Evolutionary conservation across 1,284 basidiomycete species (phyloP).

Genomic region (Mycosarcoma mackinlayi): DNA sequence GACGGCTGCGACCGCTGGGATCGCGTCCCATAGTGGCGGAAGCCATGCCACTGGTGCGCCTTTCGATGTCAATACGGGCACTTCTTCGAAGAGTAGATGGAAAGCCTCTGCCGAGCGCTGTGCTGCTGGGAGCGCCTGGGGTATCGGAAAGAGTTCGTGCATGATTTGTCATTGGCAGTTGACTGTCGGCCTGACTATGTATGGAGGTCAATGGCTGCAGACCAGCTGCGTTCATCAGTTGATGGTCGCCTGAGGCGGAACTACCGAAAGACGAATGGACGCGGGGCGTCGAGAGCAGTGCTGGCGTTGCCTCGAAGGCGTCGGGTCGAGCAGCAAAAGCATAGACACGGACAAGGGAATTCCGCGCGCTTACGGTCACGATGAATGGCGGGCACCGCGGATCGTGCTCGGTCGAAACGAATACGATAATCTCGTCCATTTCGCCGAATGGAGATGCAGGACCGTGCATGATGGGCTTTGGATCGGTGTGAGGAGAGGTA

Average conservation of each 20-base stretch:
- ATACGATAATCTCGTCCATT: slow-evolving; percentile 48
- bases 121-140: slow-evolving; percentile 14
- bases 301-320: slow-evolving; percentile 31
- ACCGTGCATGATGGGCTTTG: slow-evolving; percentile 42
- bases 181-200: slow-evolving; percentile 9
- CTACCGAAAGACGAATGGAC: slow-evolving; percentile 14
- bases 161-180: background rate
- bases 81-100: slow-evolving; percentile 32
- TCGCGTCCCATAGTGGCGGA: slow-evolving; percentile 40
- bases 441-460: slow-evolving; percentile 42
- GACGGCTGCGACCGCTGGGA: slow-evolving; percentile 44
- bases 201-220: background rate
- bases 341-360: slow-evolving; percentile 48
- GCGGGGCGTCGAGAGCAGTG: slow-evolving; percentile 30
- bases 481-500: slow-evolving; percentile 1
- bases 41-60: slow-evolving; percentile 32
- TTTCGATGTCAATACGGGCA: slow-evolving; percentile 34
- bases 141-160: slow-evolving; percentile 9
- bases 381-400: slow-evolving; percentile 20
- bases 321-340: slow-evolving; percentile 34
- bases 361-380: slow-evolving; percentile 33
- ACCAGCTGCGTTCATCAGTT: background rate
- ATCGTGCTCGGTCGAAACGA: slow-evolving; percentile 19
- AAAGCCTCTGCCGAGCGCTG: slow-evolving; percentile 29
- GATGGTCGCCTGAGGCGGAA: slow-evolving; percentile 1